A percentile compares a stretch with the other conserved stretches of the same genome.
Evolutionary conservation across 2,329 filamentous ascomycete genomes (phyloP).

Genomic region (Fusarium concolor): DNA sequence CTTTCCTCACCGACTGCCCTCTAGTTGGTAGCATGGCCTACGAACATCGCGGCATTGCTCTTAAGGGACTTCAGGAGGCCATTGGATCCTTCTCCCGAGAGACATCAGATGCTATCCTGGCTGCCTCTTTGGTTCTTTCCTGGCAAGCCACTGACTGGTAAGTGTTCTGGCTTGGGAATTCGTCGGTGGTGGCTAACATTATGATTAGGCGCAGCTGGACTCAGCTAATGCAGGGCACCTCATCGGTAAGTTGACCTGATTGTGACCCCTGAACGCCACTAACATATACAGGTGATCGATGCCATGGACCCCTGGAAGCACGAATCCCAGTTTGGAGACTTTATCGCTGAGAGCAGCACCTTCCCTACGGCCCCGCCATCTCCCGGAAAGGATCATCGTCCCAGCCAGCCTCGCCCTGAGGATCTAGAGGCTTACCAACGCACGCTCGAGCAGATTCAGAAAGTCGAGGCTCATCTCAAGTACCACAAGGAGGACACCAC

Average conservation of each 20-base stretch:
- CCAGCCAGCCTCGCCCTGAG: slow-evolving; percentile 74
- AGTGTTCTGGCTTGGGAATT: slow-evolving; percentile 49
- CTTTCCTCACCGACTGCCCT: slow-evolving; percentile 86
- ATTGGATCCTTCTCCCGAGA: slow-evolving; percentile 86
- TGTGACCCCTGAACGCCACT: slow-evolving; percentile 11
- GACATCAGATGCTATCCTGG: slow-evolving; percentile 91
- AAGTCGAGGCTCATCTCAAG: slow-evolving; percentile 75
- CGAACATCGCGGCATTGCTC: slow-evolving; percentile 85
- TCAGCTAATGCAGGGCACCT: slow-evolving; percentile 90
- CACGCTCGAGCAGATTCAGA: slow-evolving; percentile 74
- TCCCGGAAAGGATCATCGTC: slow-evolving; percentile 69
- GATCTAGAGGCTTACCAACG: slow-evolving; percentile 76
- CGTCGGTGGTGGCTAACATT: slow-evolving; percentile 38
- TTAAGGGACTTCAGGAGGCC: slow-evolving; percentile 89
- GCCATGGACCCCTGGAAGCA: slow-evolving; percentile 94
- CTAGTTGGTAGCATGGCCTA: slow-evolving; percentile 90
- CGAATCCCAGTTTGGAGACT: slow-evolving; percentile 85
- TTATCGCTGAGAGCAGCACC: slow-evolving; percentile 82
- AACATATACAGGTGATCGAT: slow-evolving; percentile 75
- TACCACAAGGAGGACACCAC: slow-evolving; percentile 77
- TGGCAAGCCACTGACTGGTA: slow-evolving; percentile 98
- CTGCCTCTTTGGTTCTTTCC: slow-evolving; percentile 89
- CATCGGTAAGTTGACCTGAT: slow-evolving; percentile 71
- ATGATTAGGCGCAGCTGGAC: slow-evolving; percentile 86
- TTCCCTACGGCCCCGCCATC: slow-evolving; percentile 75